Evolutionary conservation across 345 rosid genomes (phyloP).

Genomic region (Salix dunnii): DNA sequence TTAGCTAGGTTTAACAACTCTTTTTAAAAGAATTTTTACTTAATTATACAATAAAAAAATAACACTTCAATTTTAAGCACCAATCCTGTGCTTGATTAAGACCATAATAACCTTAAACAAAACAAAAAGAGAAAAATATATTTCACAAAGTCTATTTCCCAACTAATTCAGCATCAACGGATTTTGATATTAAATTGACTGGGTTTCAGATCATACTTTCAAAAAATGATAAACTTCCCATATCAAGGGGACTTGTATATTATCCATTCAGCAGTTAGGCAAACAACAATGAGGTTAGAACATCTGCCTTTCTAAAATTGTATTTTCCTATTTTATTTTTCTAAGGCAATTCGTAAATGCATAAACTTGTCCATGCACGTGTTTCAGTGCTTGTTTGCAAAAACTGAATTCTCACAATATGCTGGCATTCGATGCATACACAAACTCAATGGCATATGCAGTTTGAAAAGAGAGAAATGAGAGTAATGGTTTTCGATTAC

Average conservation of each 20-base stretch:
- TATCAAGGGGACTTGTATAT: slow-evolving; percentile 48
- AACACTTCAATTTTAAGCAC: no score
- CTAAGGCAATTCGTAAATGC: not conserved
- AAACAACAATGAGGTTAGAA: slow-evolving; percentile 82
- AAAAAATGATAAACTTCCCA: no score
- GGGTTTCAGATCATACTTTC: no score
- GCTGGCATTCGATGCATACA: slow-evolving; percentile 28
- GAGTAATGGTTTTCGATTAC: slow-evolving; percentile 88
- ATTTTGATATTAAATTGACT: no score
- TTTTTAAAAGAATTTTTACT: no score
- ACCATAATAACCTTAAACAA: no score
- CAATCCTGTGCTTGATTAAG: no score
- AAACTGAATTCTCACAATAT: slow-evolving; percentile 8
- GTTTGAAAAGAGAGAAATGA: slow-evolving; percentile 94
- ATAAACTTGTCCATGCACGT: not conserved
- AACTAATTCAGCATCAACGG: no score
- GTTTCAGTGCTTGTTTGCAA: not conserved
- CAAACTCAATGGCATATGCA: slow-evolving; percentile 86
- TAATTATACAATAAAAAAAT: no score
- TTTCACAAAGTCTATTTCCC: no score
- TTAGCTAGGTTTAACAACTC: no score
- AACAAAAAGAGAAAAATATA: no score
- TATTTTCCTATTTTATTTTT: not conserved
- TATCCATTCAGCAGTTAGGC: slow-evolving; percentile 91
- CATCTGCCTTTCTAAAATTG: slow-evolving; percentile 5